These are phyloP conservation scores for Stereum hirsutum DNA, from an alignment of 1,284 basidiomycete genomes.

Conservation along the genomic window DNA sequence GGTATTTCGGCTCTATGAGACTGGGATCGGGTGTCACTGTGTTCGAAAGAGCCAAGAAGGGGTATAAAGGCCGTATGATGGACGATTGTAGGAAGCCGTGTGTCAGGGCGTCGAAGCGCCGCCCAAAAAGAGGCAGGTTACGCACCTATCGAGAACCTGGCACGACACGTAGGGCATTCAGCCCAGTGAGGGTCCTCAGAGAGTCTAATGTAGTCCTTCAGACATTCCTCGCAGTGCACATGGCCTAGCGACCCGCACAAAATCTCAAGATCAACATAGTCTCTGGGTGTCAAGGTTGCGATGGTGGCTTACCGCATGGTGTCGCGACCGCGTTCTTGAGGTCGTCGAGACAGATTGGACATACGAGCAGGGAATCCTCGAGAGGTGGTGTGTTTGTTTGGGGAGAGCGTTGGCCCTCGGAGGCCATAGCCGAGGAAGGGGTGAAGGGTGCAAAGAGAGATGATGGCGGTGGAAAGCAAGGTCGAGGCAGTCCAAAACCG, in stretches of 20 bases:
- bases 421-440: too few species aligned
- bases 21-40: too few species aligned
- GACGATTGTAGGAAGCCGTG: too few species aligned
- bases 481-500: not conserved
- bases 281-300: not conserved
- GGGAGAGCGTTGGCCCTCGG: not conserved
- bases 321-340: constrained; percentile 41
- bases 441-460: not conserved
- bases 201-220: too few species aligned
- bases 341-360: constrained; percentile 44
- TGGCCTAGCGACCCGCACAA: constrained; percentile 32
- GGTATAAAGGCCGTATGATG: too few species aligned
- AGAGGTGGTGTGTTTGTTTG: not conserved
- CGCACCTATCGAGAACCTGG: too few species aligned
- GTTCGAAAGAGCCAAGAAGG: too few species aligned
- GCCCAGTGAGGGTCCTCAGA: too few species aligned
- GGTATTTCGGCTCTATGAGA: too few species aligned
- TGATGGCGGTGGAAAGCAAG: not conserved
- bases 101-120: too few species aligned
- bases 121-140: too few species aligned
- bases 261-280: not conserved
- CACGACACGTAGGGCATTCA: too few species aligned
- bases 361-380: constrained; percentile 16
- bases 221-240: constrained; percentile 48
- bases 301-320: constrained; percentile 43